phyloP scores from a whole-genome alignment of 1,284 basidiomycete genomes.

The Anthracocystis walkeri region DNA sequence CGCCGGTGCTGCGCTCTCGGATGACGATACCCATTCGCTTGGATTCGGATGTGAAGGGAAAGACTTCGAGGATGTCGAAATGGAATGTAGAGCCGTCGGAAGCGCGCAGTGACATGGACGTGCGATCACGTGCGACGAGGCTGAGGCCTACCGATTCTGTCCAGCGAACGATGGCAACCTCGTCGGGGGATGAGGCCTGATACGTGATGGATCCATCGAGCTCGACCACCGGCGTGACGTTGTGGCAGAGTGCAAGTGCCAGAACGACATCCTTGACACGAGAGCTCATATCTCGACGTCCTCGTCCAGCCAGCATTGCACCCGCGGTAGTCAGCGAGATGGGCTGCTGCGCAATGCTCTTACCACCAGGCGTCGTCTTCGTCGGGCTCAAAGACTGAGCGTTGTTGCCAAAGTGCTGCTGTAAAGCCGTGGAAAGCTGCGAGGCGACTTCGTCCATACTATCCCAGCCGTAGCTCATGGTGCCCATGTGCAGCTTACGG shows the following conservation, averaged over 20 bases:
- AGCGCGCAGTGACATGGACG: conserved; percentile 75
- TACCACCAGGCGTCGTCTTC: conserved; percentile 12
- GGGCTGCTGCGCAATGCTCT: conserved; percentile 15
- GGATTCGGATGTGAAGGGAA: conserved; percentile 96
- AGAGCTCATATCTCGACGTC: conserved; percentile 92
- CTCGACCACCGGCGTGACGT: conserved; percentile 93
- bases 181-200: conserved; percentile 97
- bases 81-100: conserved; percentile 70
- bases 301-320: conserved; percentile 81
- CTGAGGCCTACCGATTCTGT: conserved; percentile 93
- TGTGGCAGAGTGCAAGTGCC: conserved; percentile 94
- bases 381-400: conserved; percentile 33
- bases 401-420: conserved; percentile 27
- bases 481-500: conserved; percentile 98
- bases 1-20: conserved; percentile 79
- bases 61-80: conserved; percentile 91
- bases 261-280: conserved; percentile 93
- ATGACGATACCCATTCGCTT: conserved; percentile 99
- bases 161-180: conserved; percentile 99
- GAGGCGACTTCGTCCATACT: conserved; percentile 97
- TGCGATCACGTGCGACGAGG: conserved; percentile 87
- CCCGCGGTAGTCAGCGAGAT: conserved; percentile 74
- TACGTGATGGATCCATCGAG: conserved; percentile 95
- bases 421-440: conserved; percentile 85
- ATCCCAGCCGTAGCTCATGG: conserved; percentile 94